Percentiles rank a stretch among this genome's conserved stretches.
phyloP scores from a whole-genome alignment of 371 early-diverging fungal species.

The Sporodiniella umbellata region DNA sequence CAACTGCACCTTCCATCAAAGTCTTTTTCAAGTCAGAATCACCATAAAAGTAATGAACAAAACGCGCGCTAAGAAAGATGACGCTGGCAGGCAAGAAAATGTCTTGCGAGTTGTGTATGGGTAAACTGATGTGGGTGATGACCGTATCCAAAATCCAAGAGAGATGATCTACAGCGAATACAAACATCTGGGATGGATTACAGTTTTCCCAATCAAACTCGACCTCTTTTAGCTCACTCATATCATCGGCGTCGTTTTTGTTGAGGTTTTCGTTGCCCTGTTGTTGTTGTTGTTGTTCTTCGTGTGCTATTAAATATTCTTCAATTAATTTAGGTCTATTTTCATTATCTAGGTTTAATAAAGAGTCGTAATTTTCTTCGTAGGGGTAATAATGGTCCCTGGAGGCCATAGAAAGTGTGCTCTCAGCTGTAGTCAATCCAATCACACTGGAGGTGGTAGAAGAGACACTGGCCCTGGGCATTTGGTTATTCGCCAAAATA shows the following conservation, averaged over 20 bases:
- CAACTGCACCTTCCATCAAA: conserved; percentile 61
- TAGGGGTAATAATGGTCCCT: conserved; percentile 43
- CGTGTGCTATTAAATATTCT: conserved; percentile 11
- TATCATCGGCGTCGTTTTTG: conserved; percentile 9
- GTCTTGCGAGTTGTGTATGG: conserved; percentile 50
- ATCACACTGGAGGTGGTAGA: conserved; percentile 41
- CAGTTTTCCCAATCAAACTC: conserved; percentile 79
- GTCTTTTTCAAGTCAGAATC: conserved; percentile 66
- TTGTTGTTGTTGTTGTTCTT: conserved; percentile 1
- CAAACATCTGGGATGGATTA: conserved; percentile 87
- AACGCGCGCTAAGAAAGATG: conserved; percentile 83
- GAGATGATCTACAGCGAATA: conserved; percentile 70
- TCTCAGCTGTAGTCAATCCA: conserved; percentile 18
- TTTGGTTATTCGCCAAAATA: conserved; percentile 54
- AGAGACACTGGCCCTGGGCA: conserved; percentile 58
- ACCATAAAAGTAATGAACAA: conserved; percentile 80
- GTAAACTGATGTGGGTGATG: conserved; percentile 59
- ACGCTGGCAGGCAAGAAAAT: conserved; percentile 80
- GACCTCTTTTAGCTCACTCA: conserved; percentile 14
- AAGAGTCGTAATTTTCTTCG: conserved; percentile 49
- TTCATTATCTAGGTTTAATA: conserved; percentile 20
- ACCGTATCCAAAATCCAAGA: conserved; percentile 69
- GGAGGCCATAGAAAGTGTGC: conserved; percentile 20
- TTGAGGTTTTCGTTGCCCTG: conserved; percentile 5
- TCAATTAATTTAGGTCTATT: conserved; percentile 39